Evolutionary conservation across 768 basidiomycete genomes (phyloP).

Genomic region (Lactarius psammicola): DNA sequence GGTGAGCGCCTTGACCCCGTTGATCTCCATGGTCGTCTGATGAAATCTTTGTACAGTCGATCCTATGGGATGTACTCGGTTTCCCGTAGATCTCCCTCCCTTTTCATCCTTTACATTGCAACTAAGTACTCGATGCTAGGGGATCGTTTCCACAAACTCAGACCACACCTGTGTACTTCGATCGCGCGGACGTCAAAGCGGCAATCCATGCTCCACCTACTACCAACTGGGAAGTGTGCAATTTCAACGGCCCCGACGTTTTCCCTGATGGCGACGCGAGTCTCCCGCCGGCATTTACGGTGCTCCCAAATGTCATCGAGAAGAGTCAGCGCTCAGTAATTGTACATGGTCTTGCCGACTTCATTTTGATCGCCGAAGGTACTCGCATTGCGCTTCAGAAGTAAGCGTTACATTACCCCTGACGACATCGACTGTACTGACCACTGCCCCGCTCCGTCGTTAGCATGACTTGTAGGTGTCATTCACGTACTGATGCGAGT

Average conservation of each 20-base stretch:
- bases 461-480: constrained; percentile 24
- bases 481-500: not conserved
- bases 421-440: not conserved
- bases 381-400: constrained; percentile 40
- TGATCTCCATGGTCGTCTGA: not conserved
- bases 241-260: constrained; percentile 45
- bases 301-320: constrained; percentile 73
- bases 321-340: constrained; percentile 68
- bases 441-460: not conserved
- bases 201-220: constrained; percentile 69
- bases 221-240: constrained; percentile 64
- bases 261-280: constrained; percentile 63
- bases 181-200: constrained; percentile 62
- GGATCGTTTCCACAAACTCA: constrained; percentile 56
- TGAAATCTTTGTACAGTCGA: constrained; percentile 39
- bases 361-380: constrained; percentile 69
- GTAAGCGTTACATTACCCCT: constrained; percentile 30
- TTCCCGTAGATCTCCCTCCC: constrained; percentile 53
- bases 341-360: constrained; percentile 72
- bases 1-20: constrained; percentile 32
- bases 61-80: constrained; percentile 79
- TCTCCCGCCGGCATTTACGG: constrained; percentile 58
- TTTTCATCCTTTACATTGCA: not conserved
- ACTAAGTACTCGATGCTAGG: constrained; percentile 33
- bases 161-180: constrained; percentile 63